Base-by-base conservation (phyloP, 257 asterid genomes). In the Plantago elongata region DNA sequence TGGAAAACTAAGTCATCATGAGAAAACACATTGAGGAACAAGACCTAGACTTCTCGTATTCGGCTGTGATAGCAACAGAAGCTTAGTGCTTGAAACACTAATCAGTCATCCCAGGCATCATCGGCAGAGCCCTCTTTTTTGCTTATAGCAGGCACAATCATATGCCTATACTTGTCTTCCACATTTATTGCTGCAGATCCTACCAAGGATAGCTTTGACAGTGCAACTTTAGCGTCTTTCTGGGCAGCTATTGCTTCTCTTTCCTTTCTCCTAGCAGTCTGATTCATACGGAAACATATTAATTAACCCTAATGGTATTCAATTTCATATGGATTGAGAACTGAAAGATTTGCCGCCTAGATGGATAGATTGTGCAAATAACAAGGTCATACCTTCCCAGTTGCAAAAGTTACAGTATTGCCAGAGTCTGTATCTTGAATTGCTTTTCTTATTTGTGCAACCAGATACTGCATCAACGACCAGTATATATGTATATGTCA, bases 251-350 rank as follows among this genome's bases (percentile, higher is more conserved):
- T 67, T 44, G 89, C 94, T 79, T 84, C 95, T 73, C 74, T 84
- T 77, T 89, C 95, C 82, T 80, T 85, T 69, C 83, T 89, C 75
- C 95, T 75, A 15, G 95, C 97, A 68, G 75, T 74, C 97, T 89
- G 63, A 63, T 58, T 70, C 37, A 38, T 51, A n/a, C 18, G 50
- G 51, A 70, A 59, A 42, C 17, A 16, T 44, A 12, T 57, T 11
- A 10, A 54, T 6, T 11, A 54, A 54, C 27, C 27, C 27, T 22
- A 22, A 22, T 22, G 27, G 27, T 22, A 22, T 22, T 22, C 27
- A 22, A 22, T 22, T 22, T 22, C 27, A 22, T 22, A 22, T 22
- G 27, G 27, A 22, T 22, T 22, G 27, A 22, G 27, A 14, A 11
- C 8, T 54, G 13, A 37, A 18, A 8, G 11, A 52, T n/a, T 27